These are phyloP conservation scores for Boletus speciosus DNA, from an alignment of 768 basidiomycete genomes.

Conservation along the genomic window DNA sequence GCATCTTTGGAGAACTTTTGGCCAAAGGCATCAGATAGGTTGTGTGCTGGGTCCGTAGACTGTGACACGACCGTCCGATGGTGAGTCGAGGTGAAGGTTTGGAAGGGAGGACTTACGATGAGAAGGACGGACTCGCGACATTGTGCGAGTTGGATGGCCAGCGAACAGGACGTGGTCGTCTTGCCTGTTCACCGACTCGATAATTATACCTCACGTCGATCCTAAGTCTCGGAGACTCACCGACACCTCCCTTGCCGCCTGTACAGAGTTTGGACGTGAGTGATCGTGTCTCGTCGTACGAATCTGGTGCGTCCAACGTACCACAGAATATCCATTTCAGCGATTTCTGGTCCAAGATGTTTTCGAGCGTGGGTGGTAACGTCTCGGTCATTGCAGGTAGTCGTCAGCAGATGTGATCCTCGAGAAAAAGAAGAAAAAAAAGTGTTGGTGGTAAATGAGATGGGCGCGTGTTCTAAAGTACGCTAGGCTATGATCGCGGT, in stretches of 20 bases:
- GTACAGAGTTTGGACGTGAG: conserved; percentile 10
- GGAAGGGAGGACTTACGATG: conserved; percentile 58
- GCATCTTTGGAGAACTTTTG: conserved; percentile 99
- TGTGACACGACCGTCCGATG: conserved; percentile 28
- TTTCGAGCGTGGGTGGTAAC: conserved; percentile 85
- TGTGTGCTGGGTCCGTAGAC: conserved; percentile 99
- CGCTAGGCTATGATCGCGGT: conserved; percentile 9
- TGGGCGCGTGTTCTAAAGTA: conserved; percentile 18
- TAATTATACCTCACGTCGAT: neutral
- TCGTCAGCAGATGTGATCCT: conserved; percentile 8
- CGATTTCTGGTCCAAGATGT: conserved; percentile 87
- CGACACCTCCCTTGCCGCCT: conserved; percentile 99
- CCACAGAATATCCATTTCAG: conserved; percentile 99
- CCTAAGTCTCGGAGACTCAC: conserved; percentile 42
- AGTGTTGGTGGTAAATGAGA: conserved; percentile 5
- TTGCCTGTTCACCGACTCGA: conserved; percentile 59
- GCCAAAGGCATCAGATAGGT: conserved; percentile 95
- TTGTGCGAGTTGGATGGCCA: conserved; percentile 93
- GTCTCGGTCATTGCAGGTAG: conserved; percentile 47
- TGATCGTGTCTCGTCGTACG: conserved; percentile 9
- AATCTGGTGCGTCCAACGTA: conserved; percentile 37
- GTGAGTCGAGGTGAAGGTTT: neutral
- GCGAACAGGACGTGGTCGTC: conserved; percentile 95
- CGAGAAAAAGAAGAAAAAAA: conserved; percentile 2
- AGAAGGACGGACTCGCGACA: conserved; percentile 93